Evolutionary conservation across 148 eudicot genomes (phyloP), one percentile per base, ranked within the genome.

Genomic region (Amaranthus hypochondriacus): DNA sequence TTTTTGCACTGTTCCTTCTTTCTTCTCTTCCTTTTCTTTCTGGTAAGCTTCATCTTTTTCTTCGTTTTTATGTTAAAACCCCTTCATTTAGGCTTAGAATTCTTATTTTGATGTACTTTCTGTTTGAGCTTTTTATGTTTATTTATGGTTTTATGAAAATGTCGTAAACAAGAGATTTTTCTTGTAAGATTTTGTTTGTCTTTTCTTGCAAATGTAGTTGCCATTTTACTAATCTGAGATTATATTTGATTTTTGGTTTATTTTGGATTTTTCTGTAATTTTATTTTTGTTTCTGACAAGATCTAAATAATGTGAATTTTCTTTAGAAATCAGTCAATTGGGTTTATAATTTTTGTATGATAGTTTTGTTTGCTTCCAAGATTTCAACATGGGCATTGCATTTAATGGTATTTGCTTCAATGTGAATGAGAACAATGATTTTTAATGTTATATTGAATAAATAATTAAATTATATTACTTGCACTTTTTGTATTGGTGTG

Each of bases 1-100:
- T 69, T 51, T 64, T 79, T 21, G 13, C 60, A 60, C 53, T 79
- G 56, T 69, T 56, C 65, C 58, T 76, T 2, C 50, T 71, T 60
- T 51, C 77, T 14, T 73, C 81, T n/a, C 62, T 86, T 42, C 48
- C 78, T 59, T 68, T 79, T 67, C 48, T 72, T 69, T 86, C 84
- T 51, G 28, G 88, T 86, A 81, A 81, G 84, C 78, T 51, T 13
- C 18, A 10, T 7, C 8, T 46, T 12, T 21, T 28, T 18, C 64
- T 15, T 60, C 1, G 11, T 60, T 28, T 21, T 7, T 60, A 5
- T 60, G 7, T 28, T 44, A 60, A 60, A 28, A 28, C 39, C 39
- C 39, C 39, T 28, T 28, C 39, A 28, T 28, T 28, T 28, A 28
- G 39, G 39, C 39, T 28, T 28, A 2, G 2, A 28, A 28, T 28